Base-by-base conservation (phyloP, 805 yeast genomes). In the Scheffersomyces coipomensis region DNA sequence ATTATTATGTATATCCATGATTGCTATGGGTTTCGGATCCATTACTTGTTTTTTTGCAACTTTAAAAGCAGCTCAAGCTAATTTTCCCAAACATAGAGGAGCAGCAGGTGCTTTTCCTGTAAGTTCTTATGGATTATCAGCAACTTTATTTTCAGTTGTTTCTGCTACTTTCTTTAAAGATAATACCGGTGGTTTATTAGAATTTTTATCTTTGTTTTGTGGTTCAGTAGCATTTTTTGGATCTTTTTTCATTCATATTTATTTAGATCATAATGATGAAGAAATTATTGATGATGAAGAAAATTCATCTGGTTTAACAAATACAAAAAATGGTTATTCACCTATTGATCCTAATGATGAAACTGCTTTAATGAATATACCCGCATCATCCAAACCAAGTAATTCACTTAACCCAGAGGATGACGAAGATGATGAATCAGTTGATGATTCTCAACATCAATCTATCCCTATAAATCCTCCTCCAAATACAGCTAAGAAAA, bases 11-110 rank as follows among this genome's bases (percentile, higher is more conserved):
- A 15, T 72, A 2, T 75, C 83, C 4, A 68, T 83, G 68, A 56
- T 62, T 0, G 53, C 70, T 23, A 69, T 78, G n/a, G 87, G 89
- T 0, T 75, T 80, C 47, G 88, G 89, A 0, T 81, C 88, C 0
- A 77, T 79, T 8, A 78, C 81, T 1, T 73, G 78, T 43, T 84
- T 75, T 51, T 75, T 85, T 21, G 73, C 87, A 60, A 58, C 70
- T 10, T 58, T 79, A 47, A 79, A 78, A 44, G 76, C 77, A 1
- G 70, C 78, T 1, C 78, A 78, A 23, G 51, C 83, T 2, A 85
- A 85, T 51, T 85, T 85, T 47, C 91, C 91, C 0, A 62, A 75
- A 21, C 79, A 81, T 51, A 70, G 84, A 52, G 93, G 88, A 17
- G 68, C 79, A 5, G 88, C 88, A 2, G 82, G 81, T 15, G 81